Evolutionary conservation across 1,284 basidiomycete genomes (phyloP), one percentile per base, ranked within the genome.

Genomic region (Sporisorium sorghi): DNA sequence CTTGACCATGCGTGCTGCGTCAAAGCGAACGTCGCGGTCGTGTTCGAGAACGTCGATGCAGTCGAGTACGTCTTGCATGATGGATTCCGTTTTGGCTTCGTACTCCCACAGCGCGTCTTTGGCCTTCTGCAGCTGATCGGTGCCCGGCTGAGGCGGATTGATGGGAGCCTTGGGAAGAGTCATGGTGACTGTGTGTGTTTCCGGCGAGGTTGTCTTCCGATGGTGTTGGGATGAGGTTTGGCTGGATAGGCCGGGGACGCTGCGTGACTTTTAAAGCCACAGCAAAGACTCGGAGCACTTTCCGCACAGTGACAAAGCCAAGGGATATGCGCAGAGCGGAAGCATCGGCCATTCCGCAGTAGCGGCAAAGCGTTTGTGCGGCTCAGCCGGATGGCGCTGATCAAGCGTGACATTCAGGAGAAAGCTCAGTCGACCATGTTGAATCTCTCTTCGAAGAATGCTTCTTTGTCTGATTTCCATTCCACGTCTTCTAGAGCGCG

Each of bases 31-130:
- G 24, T 52, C 50, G 19, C 10, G 9, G 5, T 53, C 50, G 50
- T 52, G 47, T 11, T 49, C 26, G 33, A 59, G 58, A 26, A 52
- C 28, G 30, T 24, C 43, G 40, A 59, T 59, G 48, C 50, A 59
- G 35, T 59, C 58, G 32, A 59, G 53, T 23, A 59, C 43, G 58
- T 59, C 58, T 24, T 59, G 58, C 58, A 59, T 39, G 30, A 53
- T 52, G 50, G 35, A 39, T 17, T 59, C 49, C 7, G 49, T 46
- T 30, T 59, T 59, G 24, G 47, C 26, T 19, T 53, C 49, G 50
- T 59, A 59, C 33, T 59, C 49, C 58, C 58, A 59, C 2, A 59
- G 50, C 7, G 43, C 19, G 14, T 59, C 50, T 47, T 46, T 59
- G 19, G 58, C 58, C 37, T 59, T 59, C 17, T 50, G 26, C 14